These are phyloP conservation scores for Cyberlindnera samutprakarnensis DNA, from an alignment of 805 yeast genomes.

Conservation along the genomic window DNA sequence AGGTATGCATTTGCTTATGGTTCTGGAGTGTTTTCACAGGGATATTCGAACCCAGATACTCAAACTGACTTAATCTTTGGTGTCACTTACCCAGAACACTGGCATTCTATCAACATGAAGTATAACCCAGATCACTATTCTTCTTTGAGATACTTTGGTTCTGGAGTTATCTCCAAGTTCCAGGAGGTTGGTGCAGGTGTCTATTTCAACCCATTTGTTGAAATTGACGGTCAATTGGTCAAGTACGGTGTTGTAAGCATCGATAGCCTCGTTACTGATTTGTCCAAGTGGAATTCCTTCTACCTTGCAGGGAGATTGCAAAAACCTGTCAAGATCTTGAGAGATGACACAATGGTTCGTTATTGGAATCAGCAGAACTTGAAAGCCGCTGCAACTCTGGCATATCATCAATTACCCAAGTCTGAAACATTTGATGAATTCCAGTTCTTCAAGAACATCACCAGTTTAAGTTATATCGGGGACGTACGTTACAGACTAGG, in stretches of 20 bases:
- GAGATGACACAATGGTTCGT: conserved; percentile 54
- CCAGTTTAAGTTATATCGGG: conserved; percentile 80
- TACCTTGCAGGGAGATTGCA: conserved; percentile 91
- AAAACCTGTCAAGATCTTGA: conserved; percentile 78
- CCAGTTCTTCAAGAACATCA: conserved; percentile 69
- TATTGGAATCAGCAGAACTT: conserved; percentile 72
- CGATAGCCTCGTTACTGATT: conserved; percentile 53
- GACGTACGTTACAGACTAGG: conserved; percentile 80
- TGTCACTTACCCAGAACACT: conserved; percentile 64
- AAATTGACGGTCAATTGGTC: conserved; percentile 48
- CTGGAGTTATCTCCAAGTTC: conserved; percentile 45
- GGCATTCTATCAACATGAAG: conserved; percentile 68
- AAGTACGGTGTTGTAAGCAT: conserved; percentile 84
- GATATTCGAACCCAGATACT: conserved; percentile 38
- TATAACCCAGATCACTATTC: conserved; percentile 78
- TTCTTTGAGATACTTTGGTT: conserved; percentile 49
- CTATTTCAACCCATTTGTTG: conserved; percentile 86
- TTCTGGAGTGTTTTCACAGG: conserved; percentile 85
- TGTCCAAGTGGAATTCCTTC: conserved; percentile 77
- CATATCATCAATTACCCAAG: conserved; percentile 27
- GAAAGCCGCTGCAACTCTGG: conserved; percentile 66
- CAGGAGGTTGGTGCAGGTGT: conserved; percentile 82
- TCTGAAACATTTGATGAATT: conserved; percentile 41
- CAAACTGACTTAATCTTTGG: conserved; percentile 85
- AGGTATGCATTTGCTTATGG: conserved; percentile 89